phyloP scores from a whole-genome alignment of 208 protist species.

The Leishmania major region DNA sequence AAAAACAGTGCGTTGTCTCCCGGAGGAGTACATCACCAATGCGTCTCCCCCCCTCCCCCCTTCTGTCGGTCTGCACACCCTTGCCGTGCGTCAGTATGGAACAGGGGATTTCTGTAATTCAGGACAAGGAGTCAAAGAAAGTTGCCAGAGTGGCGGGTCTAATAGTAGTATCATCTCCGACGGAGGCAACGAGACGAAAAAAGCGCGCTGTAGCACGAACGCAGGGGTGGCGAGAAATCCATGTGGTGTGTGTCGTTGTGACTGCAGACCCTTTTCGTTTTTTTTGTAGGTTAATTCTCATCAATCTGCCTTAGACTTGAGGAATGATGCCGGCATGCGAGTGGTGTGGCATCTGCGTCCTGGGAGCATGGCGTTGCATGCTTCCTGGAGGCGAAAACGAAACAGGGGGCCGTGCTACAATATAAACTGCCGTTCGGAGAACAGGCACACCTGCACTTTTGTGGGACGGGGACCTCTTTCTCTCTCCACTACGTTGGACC shows the following conservation, averaged over 20 bases:
- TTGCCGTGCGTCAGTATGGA: background rate
- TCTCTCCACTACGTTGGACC: background rate
- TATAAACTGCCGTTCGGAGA: no score
- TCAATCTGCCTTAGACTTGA: background rate
- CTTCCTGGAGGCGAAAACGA: background rate
- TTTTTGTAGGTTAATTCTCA: no score
- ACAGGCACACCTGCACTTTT: background rate
- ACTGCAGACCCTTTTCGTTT: background rate
- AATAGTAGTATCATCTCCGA: constrained; percentile 8
- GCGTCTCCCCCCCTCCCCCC: no score
- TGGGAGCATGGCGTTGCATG: background rate
- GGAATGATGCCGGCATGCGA: background rate
- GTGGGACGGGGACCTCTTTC: background rate
- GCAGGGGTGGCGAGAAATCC: background rate
- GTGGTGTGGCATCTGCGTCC: background rate
- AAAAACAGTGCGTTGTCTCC: background rate
- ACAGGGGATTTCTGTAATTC: background rate
- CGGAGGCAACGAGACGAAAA: background rate
- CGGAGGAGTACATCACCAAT: background rate
- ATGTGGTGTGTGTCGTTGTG: background rate
- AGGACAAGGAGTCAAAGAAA: background rate
- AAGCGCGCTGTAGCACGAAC: background rate
- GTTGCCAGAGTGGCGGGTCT: background rate
- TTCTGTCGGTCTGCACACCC: background rate
- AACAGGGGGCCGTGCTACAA: background rate